A percentile compares a stretch with the other conserved stretches of the same genome.
Conservation (phyloP, 148 eudicot genomes). For the Fagopyrum tataricum region DNA sequence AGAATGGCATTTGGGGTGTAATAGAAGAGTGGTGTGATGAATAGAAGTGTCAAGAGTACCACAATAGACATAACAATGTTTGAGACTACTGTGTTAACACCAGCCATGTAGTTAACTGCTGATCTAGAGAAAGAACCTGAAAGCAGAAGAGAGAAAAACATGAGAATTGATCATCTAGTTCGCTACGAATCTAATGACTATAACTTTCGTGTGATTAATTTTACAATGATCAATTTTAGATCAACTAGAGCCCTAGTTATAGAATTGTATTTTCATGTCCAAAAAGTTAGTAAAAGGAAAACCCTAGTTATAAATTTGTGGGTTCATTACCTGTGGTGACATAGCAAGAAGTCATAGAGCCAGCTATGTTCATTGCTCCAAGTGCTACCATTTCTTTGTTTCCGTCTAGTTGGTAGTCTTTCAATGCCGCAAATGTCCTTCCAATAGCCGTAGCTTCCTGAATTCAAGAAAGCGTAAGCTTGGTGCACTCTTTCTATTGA, state of each 20-base stretch:
- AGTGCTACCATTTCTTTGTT: constrained; percentile 92
- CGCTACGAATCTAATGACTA: too few relatives aligned
- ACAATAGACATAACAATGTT: constrained; percentile 62
- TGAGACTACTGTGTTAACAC: constrained; percentile 56
- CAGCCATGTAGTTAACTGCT: constrained; percentile 65
- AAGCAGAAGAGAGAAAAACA: not conserved
- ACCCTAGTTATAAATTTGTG: too few relatives aligned
- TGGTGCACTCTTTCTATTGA: not conserved
- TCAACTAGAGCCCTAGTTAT: too few relatives aligned
- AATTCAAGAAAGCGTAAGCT: not conserved
- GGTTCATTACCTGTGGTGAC: constrained; percentile 56
- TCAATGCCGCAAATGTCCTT: constrained; percentile 76
- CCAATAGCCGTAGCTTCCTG: constrained; percentile 91
- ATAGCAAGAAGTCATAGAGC: constrained; percentile 89
- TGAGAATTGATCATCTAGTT: too few relatives aligned
- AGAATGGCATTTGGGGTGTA: constrained; percentile 60
- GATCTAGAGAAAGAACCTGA: constrained; percentile 71
- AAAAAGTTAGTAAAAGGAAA: too few relatives aligned
- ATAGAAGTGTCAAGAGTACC: constrained; percentile 35
- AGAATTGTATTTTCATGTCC: too few relatives aligned
- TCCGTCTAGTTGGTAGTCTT: constrained; percentile 83
- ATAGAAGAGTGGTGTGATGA: constrained; percentile 60
- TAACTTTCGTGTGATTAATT: too few relatives aligned
- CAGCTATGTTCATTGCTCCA: constrained; percentile 78
- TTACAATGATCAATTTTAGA: too few relatives aligned